phyloP scores from a whole-genome alignment of 2,329 filamentous ascomycete genomes.

The Xenoacremonium recifei region DNA sequence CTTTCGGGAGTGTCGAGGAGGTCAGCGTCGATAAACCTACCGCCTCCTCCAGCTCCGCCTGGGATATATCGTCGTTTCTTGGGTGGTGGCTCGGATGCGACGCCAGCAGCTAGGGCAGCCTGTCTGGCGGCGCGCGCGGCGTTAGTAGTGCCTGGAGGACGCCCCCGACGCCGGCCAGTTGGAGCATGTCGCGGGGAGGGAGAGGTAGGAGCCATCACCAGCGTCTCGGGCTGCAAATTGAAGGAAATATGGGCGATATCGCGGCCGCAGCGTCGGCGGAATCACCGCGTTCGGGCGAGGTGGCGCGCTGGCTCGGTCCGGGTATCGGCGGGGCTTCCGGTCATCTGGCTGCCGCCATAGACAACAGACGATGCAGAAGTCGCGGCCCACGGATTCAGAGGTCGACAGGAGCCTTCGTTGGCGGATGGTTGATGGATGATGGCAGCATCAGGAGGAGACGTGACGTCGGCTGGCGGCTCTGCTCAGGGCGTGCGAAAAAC shows the following conservation, averaged over 20 bases:
- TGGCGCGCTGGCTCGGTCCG: slow-evolving; percentile 31
- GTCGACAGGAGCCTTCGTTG: slow-evolving; percentile 20
- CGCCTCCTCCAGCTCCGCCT: slow-evolving; percentile 81
- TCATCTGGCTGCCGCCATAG: slow-evolving; percentile 25
- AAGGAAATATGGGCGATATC: slow-evolving; percentile 8
- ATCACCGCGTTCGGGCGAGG: slow-evolving; percentile 26
- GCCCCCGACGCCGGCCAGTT: slow-evolving; percentile 45
- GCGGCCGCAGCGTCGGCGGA: slow-evolving; percentile 16
- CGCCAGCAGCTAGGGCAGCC: slow-evolving; percentile 30
- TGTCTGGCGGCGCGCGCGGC: slow-evolving; percentile 39
- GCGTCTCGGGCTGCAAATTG: slow-evolving; percentile 1
- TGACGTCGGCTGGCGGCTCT: slow-evolving; percentile 35
- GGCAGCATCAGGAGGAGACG: slow-evolving; percentile 29
- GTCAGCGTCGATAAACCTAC: slow-evolving; percentile 76
- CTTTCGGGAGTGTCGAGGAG: slow-evolving; percentile 56
- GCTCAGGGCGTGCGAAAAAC: slow-evolving; percentile 34
- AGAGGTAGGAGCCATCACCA: slow-evolving; percentile 32
- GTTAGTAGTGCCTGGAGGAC: slow-evolving; percentile 44
- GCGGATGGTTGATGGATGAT: slow-evolving; percentile 26
- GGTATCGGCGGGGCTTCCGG: slow-evolving; percentile 24
- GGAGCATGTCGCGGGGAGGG: slow-evolving; percentile 41
- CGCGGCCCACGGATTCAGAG: slow-evolving; percentile 10
- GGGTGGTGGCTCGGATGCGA: slow-evolving; percentile 58
- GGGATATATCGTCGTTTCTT: slow-evolving; percentile 80
- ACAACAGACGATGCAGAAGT: slow-evolving; percentile 8